phyloP scores from a whole-genome alignment of 169 alveolate genomes.

The Plasmodium knowlesi region DNA sequence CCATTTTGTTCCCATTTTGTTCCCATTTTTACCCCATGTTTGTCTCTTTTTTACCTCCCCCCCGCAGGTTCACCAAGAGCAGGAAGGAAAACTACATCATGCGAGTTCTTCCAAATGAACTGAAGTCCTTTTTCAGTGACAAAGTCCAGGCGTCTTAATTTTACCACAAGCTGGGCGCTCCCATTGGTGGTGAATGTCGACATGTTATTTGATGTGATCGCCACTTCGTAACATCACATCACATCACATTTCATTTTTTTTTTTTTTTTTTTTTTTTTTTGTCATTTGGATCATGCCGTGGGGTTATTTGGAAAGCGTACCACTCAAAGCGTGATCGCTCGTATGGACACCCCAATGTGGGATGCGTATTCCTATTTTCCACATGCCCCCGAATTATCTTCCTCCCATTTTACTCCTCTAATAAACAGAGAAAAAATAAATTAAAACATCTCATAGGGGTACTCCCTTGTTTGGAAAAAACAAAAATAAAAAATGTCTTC shows the following conservation, averaged over 20 bases:
- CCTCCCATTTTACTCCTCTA: background rate
- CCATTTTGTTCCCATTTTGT: too few relatives aligned
- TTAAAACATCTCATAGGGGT: background rate
- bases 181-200: background rate
- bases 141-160: background rate
- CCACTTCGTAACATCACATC: background rate
- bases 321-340: background rate
- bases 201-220: background rate
- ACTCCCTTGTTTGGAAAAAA: background rate
- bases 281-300: background rate
- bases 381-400: background rate
- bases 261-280: background rate
- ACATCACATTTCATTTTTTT: background rate
- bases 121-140: constrained; percentile 37
- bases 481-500: background rate
- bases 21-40: background rate
- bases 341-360: background rate
- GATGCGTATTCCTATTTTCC: background rate
- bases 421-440: background rate
- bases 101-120: constrained; percentile 27
- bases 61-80: constrained; percentile 54
- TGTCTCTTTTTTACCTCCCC: background rate
- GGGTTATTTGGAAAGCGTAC: background rate
- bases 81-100: constrained; percentile 63
- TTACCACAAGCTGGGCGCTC: background rate